phyloP scores from a whole-genome alignment of 116 monocot species.

The Dioscorea cayenensis region DNA sequence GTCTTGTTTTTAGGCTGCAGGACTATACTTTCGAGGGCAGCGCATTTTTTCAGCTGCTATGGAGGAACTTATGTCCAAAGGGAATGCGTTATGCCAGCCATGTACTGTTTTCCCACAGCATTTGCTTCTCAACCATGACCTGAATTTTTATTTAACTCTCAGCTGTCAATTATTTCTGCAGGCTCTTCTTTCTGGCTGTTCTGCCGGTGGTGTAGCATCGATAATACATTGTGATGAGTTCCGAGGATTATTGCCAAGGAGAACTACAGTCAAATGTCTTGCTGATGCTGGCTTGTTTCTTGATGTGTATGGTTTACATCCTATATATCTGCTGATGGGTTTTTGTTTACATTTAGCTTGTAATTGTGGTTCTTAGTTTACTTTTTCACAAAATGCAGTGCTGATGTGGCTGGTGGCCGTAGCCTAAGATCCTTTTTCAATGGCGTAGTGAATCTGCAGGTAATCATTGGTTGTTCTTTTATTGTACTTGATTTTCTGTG shows the following conservation, averaged over 20 bases:
- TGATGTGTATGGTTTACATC: slow-evolving; percentile 40
- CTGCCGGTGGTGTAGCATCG: slow-evolving; percentile 94
- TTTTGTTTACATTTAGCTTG: neutral
- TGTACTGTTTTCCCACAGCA: slow-evolving; percentile 18
- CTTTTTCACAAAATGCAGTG: slow-evolving; percentile 24
- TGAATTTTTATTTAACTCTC: neutral
- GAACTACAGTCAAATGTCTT: slow-evolving; percentile 67
- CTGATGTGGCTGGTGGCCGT: slow-evolving; percentile 49
- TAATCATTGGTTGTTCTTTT: slow-evolving; percentile 5
- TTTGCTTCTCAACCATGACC: too few species aligned
- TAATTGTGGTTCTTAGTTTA: neutral
- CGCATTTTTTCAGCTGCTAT: slow-evolving; percentile 72
- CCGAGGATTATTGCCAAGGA: slow-evolving; percentile 45
- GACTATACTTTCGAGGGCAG: slow-evolving; percentile 70
- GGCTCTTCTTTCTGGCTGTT: slow-evolving; percentile 97
- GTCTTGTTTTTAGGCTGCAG: neutral
- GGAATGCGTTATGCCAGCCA: slow-evolving; percentile 64
- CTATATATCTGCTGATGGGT: neutral
- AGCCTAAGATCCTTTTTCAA: slow-evolving; percentile 48
- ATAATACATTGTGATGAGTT: slow-evolving; percentile 87
- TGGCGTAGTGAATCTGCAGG: slow-evolving; percentile 69
- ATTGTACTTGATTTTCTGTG: neutral
- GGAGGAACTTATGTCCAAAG: slow-evolving; percentile 60
- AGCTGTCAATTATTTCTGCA: slow-evolving; percentile 16
- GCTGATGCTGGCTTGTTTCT: slow-evolving; percentile 96